A percentile compares a stretch with the other conserved stretches of the same genome.
Evolutionary conservation across 768 basidiomycete species (phyloP).

Genomic region (Naganishia vishniacii): DNA sequence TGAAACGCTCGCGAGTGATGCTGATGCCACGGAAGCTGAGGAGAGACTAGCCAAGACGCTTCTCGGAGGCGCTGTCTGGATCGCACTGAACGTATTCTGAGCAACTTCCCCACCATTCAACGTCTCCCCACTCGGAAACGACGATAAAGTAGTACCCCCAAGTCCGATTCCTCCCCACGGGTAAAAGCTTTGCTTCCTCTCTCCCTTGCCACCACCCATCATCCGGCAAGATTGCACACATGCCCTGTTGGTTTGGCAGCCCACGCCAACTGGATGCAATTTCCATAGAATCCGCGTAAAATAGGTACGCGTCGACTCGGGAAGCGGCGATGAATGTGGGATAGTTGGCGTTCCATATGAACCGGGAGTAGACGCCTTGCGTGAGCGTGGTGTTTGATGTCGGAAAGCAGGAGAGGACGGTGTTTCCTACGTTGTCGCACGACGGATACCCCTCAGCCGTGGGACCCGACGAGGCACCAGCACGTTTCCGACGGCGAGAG

Average conservation of each 20-base stretch:
- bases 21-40: conserved; percentile 50
- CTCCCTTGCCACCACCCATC: conserved; percentile 21
- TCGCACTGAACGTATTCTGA: conserved; percentile 69
- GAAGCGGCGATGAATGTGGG: conserved; percentile 28
- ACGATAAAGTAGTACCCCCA: conserved; percentile 76
- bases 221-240: conserved; percentile 20
- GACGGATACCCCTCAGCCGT: conserved; percentile 35
- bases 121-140: conserved; percentile 54
- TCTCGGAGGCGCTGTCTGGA: conserved; percentile 75
- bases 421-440: conserved; percentile 56
- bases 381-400: conserved; percentile 55
- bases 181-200: neutral
- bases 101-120: conserved; percentile 60
- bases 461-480: conserved; percentile 26
- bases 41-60: conserved; percentile 60
- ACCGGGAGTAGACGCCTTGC: conserved; percentile 68
- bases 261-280: conserved; percentile 15
- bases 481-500: neutral
- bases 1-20: conserved; percentile 18
- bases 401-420: conserved; percentile 74
- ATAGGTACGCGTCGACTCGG: conserved; percentile 27
- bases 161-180: conserved; percentile 34
- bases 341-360: conserved; percentile 49
- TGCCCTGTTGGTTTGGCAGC: conserved; percentile 8
- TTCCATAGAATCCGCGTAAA: conserved; percentile 26